Percentiles rank a stretch among this genome's conserved stretches.
Conservation (phyloP, 2,329 filamentous ascomycete species). For the Fusarium napiforme region DNA sequence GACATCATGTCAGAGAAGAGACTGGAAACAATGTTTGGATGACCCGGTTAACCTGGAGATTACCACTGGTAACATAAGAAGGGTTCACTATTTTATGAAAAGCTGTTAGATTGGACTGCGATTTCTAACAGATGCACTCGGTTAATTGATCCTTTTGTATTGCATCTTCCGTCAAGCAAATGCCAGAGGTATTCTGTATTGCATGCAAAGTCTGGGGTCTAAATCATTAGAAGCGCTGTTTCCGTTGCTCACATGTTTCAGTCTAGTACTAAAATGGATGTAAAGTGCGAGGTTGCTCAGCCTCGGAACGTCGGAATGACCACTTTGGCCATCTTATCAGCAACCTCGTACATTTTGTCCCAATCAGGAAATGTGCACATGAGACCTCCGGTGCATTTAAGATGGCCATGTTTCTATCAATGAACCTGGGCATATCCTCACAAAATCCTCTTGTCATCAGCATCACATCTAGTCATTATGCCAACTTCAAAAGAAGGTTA, state of each 20-base stretch:
- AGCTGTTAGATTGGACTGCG: too few relatives aligned
- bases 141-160: background rate
- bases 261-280: background rate
- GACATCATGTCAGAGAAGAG: slow-evolving; percentile 24
- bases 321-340: too few relatives aligned
- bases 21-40: slow-evolving; percentile 29
- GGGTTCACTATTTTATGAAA: background rate
- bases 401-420: background rate
- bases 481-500: slow-evolving; percentile 26
- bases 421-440: rapidly evolving
- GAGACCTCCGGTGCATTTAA: background rate
- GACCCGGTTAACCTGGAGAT: background rate
- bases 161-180: background rate
- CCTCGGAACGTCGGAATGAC: background rate
- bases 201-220: too few relatives aligned
- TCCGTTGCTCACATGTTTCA: background rate
- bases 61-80: background rate
- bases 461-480: background rate
- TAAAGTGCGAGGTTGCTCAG: background rate
- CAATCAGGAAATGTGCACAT: background rate
- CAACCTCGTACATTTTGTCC: slow-evolving; percentile 15
- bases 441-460: background rate
- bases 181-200: background rate
- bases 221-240: background rate
- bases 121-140: too few relatives aligned